These are phyloP conservation scores for Otatea glauca DNA, from an alignment of 176 grass and related monocot species.

Conservation along the genomic window DNA sequence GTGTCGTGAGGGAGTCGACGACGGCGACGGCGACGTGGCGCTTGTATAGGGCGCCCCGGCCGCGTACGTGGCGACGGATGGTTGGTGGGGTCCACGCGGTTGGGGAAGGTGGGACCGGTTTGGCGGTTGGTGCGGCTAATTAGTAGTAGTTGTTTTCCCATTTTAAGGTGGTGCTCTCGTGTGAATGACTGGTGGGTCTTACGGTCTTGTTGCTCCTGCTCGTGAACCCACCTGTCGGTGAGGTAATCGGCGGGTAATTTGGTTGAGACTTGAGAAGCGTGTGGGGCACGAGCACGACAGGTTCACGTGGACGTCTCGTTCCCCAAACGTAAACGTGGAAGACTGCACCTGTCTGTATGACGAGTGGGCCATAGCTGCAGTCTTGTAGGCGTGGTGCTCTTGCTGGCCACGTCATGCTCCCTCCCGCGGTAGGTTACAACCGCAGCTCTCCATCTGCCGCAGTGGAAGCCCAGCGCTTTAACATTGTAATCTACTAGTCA, in stretches of 20 bases:
- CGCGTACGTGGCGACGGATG: slow-evolving; percentile 46
- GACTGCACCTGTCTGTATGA: too few relatives aligned
- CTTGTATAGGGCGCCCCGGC: slow-evolving; percentile 37
- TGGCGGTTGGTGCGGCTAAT: not conserved
- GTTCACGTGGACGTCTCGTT: too few relatives aligned
- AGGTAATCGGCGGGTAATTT: not conserved
- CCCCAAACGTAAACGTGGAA: too few relatives aligned
- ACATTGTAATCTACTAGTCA: too few relatives aligned
- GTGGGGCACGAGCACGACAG: too few relatives aligned
- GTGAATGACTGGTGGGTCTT: slow-evolving; percentile 4
- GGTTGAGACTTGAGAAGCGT: not conserved
- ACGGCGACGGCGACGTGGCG: slow-evolving; percentile 41
- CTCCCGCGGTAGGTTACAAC: too few relatives aligned
- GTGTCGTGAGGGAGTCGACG: slow-evolving; percentile 24
- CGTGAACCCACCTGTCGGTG: not conserved
- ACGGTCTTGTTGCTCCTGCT: fast-evolving
- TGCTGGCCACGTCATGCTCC: too few relatives aligned
- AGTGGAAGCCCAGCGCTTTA: too few relatives aligned
- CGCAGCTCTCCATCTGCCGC: too few relatives aligned
- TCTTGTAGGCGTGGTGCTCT: too few relatives aligned
- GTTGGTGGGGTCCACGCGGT: slow-evolving; percentile 39
- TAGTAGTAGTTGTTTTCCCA: not conserved
- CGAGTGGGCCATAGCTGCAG: too few relatives aligned
- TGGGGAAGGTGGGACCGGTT: not conserved
- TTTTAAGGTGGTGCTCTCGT: not conserved